phyloP scores from a whole-genome alignment of 2,329 filamentous ascomycete genomes.

The Coleophoma cylindrospora region DNA sequence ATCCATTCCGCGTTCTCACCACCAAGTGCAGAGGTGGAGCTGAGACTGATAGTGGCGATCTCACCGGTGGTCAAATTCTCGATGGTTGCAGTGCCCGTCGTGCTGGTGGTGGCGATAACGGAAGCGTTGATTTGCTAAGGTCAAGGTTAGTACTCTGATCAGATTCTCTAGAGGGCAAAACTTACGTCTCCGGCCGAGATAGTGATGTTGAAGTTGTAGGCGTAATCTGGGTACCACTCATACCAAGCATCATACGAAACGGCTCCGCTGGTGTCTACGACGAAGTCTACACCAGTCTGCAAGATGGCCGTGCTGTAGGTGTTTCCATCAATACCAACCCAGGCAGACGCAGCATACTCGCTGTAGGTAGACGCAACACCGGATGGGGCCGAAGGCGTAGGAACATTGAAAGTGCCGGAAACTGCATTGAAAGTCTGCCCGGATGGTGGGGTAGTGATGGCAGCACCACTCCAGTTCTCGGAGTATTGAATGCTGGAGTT shows the following conservation, averaged over 20 bases:
- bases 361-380: conserved; percentile 4
- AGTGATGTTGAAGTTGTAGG: conserved; percentile 42
- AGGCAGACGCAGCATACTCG: conserved; percentile 43
- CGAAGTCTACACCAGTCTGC: conserved; percentile 51
- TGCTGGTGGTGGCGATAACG: conserved; percentile 31
- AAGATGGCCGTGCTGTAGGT: conserved; percentile 47
- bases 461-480: conserved; percentile 55
- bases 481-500: conserved; percentile 39
- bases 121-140: conserved; percentile 27
- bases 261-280: conserved; percentile 30
- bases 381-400: conserved; percentile 31
- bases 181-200: conserved; percentile 35
- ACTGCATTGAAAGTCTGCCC: conserved; percentile 46
- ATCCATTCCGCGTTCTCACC: conserved; percentile 44
- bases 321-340: conserved; percentile 57
- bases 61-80: conserved; percentile 39
- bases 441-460: conserved; percentile 29
- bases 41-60: conserved; percentile 35
- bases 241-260: conserved; percentile 50
- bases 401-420: conserved; percentile 48
- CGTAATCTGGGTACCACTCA: conserved; percentile 52
- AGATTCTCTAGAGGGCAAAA: too few relatives aligned
- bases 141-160: too few relatives aligned
- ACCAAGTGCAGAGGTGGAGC: conserved; percentile 8
- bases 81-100: conserved; percentile 35